Evolutionary conservation across 2,329 filamentous ascomycete species (phyloP).

Genomic region (Clonostachys sp.): DNA sequence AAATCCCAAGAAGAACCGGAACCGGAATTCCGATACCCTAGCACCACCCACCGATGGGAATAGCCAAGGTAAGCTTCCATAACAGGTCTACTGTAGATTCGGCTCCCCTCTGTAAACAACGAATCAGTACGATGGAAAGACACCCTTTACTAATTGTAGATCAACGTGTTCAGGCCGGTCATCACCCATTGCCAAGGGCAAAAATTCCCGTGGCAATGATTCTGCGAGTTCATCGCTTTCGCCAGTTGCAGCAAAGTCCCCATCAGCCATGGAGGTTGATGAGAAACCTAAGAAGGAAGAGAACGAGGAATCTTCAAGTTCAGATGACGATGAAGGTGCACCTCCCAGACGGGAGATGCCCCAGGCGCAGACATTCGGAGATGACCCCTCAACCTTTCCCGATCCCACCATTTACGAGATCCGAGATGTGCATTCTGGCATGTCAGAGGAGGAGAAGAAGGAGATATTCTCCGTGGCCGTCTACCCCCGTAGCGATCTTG

Average conservation of each 20-base stretch:
- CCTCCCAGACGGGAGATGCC: slow-evolving; percentile 61
- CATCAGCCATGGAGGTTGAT: slow-evolving; percentile 55
- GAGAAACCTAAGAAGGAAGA: slow-evolving; percentile 39
- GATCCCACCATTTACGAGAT: slow-evolving; percentile 97
- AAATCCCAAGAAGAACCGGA: slow-evolving; percentile 61
- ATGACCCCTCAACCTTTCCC: slow-evolving; percentile 84
- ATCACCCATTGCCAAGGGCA: slow-evolving; percentile 49
- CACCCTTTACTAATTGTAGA: no score
- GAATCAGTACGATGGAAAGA: no score
- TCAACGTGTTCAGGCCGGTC: slow-evolving; percentile 38
- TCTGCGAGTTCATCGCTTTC: slow-evolving; percentile 58
- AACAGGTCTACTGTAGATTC: not conserved
- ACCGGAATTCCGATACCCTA: slow-evolving; percentile 59
- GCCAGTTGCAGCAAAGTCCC: slow-evolving; percentile 44
- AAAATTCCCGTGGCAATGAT: slow-evolving; percentile 45
- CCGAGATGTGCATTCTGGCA: slow-evolving; percentile 64
- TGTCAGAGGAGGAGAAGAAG: slow-evolving; percentile 81
- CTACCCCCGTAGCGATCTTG: slow-evolving; percentile 77
- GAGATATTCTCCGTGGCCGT: slow-evolving; percentile 82
- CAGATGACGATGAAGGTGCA: slow-evolving; percentile 55
- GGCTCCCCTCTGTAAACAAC: no score
- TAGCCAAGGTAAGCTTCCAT: slow-evolving; percentile 17
- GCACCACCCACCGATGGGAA: slow-evolving; percentile 45
- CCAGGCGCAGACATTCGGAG: slow-evolving; percentile 83
- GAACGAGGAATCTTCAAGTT: slow-evolving; percentile 42